A percentile compares a stretch with the other conserved stretches of the same genome.
Evolutionary conservation across 306 rosid species (phyloP).

Genomic region (Begonia loranthoides): DNA sequence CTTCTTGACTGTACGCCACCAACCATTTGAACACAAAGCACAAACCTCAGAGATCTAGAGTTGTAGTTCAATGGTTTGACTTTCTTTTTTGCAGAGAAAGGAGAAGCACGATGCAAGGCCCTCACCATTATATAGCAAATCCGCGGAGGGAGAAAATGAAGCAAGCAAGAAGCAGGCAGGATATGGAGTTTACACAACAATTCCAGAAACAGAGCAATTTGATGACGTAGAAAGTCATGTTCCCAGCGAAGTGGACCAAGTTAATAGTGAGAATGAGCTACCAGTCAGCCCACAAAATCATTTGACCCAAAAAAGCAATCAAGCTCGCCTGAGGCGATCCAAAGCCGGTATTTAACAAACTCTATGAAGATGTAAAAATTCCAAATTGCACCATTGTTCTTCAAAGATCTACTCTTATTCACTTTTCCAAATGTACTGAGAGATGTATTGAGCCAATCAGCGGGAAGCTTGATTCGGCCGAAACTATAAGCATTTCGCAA

Average conservation of each 20-base stretch:
- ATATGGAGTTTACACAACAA: conserved; percentile 3
- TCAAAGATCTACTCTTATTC: conserved; percentile 4
- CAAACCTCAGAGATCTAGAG: no score
- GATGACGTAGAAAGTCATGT: conserved; percentile 4
- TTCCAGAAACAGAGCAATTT: conserved; percentile 6
- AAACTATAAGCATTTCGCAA: neutral
- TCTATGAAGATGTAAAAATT: neutral
- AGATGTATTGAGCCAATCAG: neutral
- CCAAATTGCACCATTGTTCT: neutral
- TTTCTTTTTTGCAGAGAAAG: neutral
- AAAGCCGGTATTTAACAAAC: neutral
- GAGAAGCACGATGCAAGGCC: neutral
- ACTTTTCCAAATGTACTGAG: neutral
- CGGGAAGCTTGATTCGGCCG: neutral
- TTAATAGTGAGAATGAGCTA: neutral
- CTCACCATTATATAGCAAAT: neutral
- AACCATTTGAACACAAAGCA: no score
- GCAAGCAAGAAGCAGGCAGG: neutral
- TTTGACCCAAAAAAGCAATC: conserved; percentile 8
- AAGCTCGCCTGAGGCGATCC: conserved; percentile 6
- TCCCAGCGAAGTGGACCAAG: conserved; percentile 2
- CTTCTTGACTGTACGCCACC: no score
- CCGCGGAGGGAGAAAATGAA: neutral
- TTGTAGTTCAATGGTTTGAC: no score
- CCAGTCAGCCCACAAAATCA: neutral